A percentile compares a stretch with the other conserved stretches of the same genome.
These are phyloP conservation scores for Talaromyces funiculosus DNA, from an alignment of 2,329 filamentous ascomycete genomes.

Conservation along the genomic window DNA sequence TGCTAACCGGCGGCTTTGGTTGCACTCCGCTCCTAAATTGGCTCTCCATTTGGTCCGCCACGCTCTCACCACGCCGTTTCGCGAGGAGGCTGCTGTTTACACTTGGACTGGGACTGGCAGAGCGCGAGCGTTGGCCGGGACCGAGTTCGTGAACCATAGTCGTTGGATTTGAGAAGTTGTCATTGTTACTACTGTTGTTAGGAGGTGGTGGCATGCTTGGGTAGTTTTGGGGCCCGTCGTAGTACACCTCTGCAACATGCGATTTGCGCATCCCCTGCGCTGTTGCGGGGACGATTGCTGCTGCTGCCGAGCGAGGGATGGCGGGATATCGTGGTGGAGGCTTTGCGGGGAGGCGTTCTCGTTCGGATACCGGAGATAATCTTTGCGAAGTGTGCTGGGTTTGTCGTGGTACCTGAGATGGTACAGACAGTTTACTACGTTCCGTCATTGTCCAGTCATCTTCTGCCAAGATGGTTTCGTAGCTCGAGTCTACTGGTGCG, in stretches of 20 bases:
- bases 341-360: background rate
- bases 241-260: slow-evolving; percentile 27
- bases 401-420: slow-evolving; percentile 13
- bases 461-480: slow-evolving; percentile 24
- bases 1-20: background rate
- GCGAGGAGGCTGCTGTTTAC: slow-evolving; percentile 16
- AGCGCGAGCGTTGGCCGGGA: slow-evolving; percentile 10
- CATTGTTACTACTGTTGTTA: background rate
- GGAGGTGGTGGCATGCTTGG: background rate
- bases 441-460: slow-evolving; percentile 19
- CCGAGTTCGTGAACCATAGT: background rate
- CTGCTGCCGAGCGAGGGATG: slow-evolving; percentile 17
- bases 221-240: slow-evolving; percentile 11
- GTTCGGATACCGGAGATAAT: background rate
- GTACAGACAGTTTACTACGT: slow-evolving; percentile 11
- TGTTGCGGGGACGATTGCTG: slow-evolving; percentile 19
- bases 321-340: slow-evolving; percentile 19
- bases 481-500: slow-evolving; percentile 17
- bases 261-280: slow-evolving; percentile 29
- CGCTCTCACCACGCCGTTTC: slow-evolving; percentile 19
- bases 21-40: slow-evolving; percentile 12
- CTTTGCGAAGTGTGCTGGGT: background rate
- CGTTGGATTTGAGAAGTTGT: background rate
- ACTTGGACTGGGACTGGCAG: slow-evolving; percentile 5
- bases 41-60: slow-evolving; percentile 18